These are phyloP conservation scores for Gloeophyllum trabeum DNA, from an alignment of 768 basidiomycete species.

Conservation along the genomic window DNA sequence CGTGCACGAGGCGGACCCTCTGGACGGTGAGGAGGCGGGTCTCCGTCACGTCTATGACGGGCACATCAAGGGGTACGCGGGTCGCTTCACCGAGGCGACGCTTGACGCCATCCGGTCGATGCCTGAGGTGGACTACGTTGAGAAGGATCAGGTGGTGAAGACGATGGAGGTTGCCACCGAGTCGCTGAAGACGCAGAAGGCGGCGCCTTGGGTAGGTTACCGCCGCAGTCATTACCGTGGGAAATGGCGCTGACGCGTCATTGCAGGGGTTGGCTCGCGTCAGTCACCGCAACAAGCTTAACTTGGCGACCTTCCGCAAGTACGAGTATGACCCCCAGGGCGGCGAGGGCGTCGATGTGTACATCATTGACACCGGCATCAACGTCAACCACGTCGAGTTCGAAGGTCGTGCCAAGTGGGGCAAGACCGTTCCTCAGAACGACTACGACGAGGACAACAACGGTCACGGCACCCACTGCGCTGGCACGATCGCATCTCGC, in stretches of 20 bases:
- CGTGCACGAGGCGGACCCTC: constrained; percentile 44
- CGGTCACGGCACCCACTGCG: constrained; percentile 93
- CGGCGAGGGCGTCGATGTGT: constrained; percentile 93
- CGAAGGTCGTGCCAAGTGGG: constrained; percentile 85
- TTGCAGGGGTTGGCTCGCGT: constrained; percentile 87
- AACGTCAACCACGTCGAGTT: constrained; percentile 80
- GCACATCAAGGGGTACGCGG: constrained; percentile 71
- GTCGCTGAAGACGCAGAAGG: constrained; percentile 31
- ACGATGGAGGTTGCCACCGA: constrained; percentile 36
- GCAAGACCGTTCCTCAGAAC: constrained; percentile 77
- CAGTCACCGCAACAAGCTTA: constrained; percentile 72
- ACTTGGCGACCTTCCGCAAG: constrained; percentile 72
- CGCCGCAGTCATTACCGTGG: background rate
- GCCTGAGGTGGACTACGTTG: constrained; percentile 89
- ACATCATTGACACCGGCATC: constrained; percentile 85
- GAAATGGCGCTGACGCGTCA: background rate
- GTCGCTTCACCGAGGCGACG: constrained; percentile 57
- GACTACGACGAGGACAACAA: constrained; percentile 88
- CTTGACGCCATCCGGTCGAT: constrained; percentile 66
- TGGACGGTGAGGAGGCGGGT: constrained; percentile 39
- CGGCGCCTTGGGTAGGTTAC: constrained; percentile 77
- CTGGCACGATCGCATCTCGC: constrained; percentile 89
- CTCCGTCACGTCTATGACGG: constrained; percentile 70
- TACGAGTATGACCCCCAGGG: constrained; percentile 63
- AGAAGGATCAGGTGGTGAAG: constrained; percentile 88